Evolutionary conservation across 495 filamentous ascomycete genomes (phyloP), one percentile per base, ranked within the genome.

Genomic region (Penicilliopsis zonata): DNA sequence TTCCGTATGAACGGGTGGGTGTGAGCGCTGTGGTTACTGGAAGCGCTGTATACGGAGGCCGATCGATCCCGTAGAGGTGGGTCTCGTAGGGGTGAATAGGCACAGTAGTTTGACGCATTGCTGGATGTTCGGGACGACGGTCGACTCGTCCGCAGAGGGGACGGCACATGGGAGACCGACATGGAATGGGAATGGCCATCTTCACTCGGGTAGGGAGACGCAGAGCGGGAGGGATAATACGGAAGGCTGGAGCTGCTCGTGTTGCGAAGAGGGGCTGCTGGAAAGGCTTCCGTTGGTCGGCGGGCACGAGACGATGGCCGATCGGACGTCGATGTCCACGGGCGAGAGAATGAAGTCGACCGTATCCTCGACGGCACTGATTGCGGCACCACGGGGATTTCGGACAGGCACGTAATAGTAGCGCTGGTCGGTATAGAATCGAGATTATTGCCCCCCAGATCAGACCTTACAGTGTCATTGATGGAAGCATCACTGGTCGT

Each of bases 221-320:
- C 10, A 1, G 44, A 37, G 9, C 41, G 39, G 4, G 46, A 32
- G 2, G 44, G 43, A 27, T 43, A 52, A 12, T 42, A 39, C 2
- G 43, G 38, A 4, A 52, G 31, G 35, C 42, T 53, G 30, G 36
- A 43, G 24, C 40, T 53, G 41, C 54, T 51, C 30, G 43, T 37
- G 29, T 35, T 63, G 37, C 50, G 52, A 2, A 48, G 35, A 1
- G 59, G 49, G 3, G 47, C 38, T 1, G 52, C 52, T 1, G 51
- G 53, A 1, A 30, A 42, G 36, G 24, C 16, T 33, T 52, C 42
- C 26, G 53, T 41, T 28, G 41, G 44, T 3, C 37, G 43, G n/a
- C 36, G 41, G 29, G 18, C 9, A 13, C 23, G 34, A 13, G 25
- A 14, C 2, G 40, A 34, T 21, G 36, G 31, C 32, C 40, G 41